These are phyloP conservation scores for Nidula microcarpa DNA, from an alignment of 768 basidiomycete genomes.

Conservation along the genomic window DNA sequence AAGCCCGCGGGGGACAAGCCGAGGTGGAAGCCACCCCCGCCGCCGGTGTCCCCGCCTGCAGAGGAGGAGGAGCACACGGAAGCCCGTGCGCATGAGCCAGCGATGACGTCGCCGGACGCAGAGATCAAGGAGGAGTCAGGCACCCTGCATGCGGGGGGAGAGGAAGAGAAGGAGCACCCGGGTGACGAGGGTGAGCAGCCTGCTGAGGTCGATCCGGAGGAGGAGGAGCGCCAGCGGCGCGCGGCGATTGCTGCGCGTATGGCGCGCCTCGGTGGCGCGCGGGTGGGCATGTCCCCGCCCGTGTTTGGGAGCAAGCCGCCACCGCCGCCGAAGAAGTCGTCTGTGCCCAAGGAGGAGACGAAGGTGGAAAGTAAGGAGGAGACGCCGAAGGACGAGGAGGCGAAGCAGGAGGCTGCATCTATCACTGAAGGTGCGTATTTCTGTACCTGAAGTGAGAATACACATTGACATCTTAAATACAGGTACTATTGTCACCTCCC, in stretches of 20 bases:
- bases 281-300: slow-evolving; percentile 77
- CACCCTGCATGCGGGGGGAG: neutral
- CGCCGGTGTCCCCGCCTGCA: slow-evolving; percentile 38
- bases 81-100: slow-evolving; percentile 1
- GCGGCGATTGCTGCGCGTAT: slow-evolving; percentile 90
- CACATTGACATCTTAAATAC: neutral
- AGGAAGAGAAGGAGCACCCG: slow-evolving; percentile 9
- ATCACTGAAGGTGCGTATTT: slow-evolving; percentile 2
- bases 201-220: slow-evolving; percentile 46
- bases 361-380: neutral
- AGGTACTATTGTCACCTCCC: neutral
- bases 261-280: slow-evolving; percentile 86
- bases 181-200: slow-evolving; percentile 22
- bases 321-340: slow-evolving; percentile 26
- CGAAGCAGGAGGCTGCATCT: slow-evolving; percentile 8
- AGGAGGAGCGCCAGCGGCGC: slow-evolving; percentile 74
- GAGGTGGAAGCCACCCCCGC: slow-evolving; percentile 84
- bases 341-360: neutral
- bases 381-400: slow-evolving; percentile 4
- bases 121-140: slow-evolving; percentile 10
- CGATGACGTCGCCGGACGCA: slow-evolving; percentile 31
- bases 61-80: slow-evolving; percentile 4
- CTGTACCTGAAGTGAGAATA: neutral
- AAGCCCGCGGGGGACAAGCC: slow-evolving; percentile 66
- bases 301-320: slow-evolving; percentile 51